Percentiles rank a stretch among this genome's conserved stretches.
Conservation (phyloP, 257 asterid genomes). For the Salvia hispanica region DNA sequence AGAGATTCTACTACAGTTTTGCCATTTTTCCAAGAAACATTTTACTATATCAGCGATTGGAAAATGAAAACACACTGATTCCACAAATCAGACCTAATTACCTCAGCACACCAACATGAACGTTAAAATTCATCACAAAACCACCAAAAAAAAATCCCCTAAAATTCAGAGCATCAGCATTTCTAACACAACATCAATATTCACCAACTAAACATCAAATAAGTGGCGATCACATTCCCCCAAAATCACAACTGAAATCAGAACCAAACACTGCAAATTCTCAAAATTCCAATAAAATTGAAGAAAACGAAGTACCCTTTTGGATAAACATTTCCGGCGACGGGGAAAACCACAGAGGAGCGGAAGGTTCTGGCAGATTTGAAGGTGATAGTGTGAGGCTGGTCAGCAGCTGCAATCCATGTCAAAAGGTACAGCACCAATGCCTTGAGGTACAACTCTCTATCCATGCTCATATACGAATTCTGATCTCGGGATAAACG, state of each 20-base stretch:
- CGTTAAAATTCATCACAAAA: not conserved
- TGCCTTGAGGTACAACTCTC: slow-evolving; percentile 42
- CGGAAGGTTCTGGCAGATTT: slow-evolving; percentile 38
- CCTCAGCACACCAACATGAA: not conserved
- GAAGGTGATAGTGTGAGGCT: slow-evolving; percentile 28
- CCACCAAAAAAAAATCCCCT: not conserved
- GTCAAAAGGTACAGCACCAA: slow-evolving; percentile 47
- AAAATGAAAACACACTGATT: not conserved
- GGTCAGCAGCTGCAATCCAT: slow-evolving; percentile 48
- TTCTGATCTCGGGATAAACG: too few species aligned
- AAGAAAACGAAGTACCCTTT: slow-evolving; percentile 49
- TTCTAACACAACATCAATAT: not conserved
- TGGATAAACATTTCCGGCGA: slow-evolving; percentile 86
- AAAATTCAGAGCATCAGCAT: not conserved
- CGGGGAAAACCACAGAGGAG: slow-evolving; percentile 74
- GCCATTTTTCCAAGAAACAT: too few species aligned
- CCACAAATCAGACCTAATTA: not conserved
- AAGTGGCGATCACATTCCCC: slow-evolving; percentile 7
- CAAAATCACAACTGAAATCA: slow-evolving; percentile 5
- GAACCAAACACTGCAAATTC: not conserved
- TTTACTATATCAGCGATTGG: not conserved
- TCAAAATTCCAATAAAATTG: not conserved
- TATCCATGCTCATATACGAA: slow-evolving; percentile 23
- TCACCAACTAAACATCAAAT: not conserved
- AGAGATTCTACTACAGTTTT: not conserved